Conservation (phyloP, 2,329 filamentous ascomycete genomes). For the Ophiocordyceps camponoti-floridani region DNA sequence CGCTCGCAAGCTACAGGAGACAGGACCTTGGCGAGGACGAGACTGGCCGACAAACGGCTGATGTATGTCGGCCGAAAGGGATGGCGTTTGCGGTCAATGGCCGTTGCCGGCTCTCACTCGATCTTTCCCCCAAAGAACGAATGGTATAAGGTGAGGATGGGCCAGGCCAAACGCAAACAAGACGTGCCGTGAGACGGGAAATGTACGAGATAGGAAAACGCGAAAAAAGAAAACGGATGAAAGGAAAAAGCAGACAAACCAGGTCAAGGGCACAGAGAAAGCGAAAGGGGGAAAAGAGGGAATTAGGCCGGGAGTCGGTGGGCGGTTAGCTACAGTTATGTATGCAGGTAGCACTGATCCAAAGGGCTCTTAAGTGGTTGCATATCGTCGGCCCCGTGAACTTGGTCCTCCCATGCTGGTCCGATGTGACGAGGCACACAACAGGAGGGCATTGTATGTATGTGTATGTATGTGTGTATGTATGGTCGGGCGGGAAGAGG, state of each 20-base stretch:
- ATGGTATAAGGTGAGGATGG: too few relatives aligned
- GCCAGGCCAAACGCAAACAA: not conserved
- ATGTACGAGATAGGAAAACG: constrained; percentile 3
- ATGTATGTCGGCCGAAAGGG: too few relatives aligned
- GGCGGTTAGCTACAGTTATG: constrained; percentile 31
- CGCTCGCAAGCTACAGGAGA: not conserved
- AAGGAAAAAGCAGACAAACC: constrained; percentile 13
- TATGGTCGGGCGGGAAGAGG: too few relatives aligned
- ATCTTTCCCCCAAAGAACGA: constrained; percentile 1
- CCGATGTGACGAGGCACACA: constrained; percentile 1
- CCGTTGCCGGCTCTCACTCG: constrained; percentile 23
- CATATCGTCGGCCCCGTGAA: not conserved
- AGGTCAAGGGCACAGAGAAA: constrained; percentile 15
- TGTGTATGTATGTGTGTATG: too few relatives aligned
- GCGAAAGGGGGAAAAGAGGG: constrained; percentile 21
- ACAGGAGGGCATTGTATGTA: too few relatives aligned
- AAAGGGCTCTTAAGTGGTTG: constrained; percentile 1
- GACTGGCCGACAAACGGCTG: too few relatives aligned
- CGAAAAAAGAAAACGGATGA: not conserved
- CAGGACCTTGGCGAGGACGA: not conserved
- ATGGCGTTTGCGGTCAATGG: constrained; percentile 4
- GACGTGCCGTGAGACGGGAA: constrained; percentile 12
- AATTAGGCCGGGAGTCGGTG: constrained; percentile 14
- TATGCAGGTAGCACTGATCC: constrained; percentile 11
- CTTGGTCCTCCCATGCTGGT: not conserved